Conservation (phyloP, 129 eudicot species). For the Escallonia rubra region DNA sequence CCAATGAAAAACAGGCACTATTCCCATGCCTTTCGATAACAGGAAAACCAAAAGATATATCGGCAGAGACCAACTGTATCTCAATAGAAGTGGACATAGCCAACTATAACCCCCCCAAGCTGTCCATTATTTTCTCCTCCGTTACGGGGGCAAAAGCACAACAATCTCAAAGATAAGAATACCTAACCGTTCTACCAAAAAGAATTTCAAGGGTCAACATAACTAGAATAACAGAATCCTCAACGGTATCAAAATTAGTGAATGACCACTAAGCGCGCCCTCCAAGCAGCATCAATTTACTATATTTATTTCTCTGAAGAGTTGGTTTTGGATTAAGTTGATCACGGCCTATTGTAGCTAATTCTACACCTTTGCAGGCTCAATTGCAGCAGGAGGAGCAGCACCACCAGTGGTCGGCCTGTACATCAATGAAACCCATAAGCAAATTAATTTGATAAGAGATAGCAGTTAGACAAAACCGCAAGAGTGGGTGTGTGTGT, state of each 20-base stretch:
- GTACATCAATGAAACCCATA: constrained; percentile 12
- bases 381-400: constrained; percentile 46
- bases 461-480: no score
- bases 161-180: neutral
- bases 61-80: neutral
- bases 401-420: constrained; percentile 98
- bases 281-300: constrained; percentile 16
- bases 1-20: neutral
- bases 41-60: neutral
- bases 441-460: constrained; percentile 5
- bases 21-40: constrained; percentile 7
- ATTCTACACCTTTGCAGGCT: constrained; percentile 40
- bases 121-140: constrained; percentile 23
- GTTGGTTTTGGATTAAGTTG: constrained; percentile 5
- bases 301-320: constrained; percentile 28
- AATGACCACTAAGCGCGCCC: constrained; percentile 8
- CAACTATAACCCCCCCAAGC: constrained; percentile 7
- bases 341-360: neutral
- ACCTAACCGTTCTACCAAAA: constrained; percentile 21
- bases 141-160: constrained; percentile 3
- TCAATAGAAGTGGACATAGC: neutral
- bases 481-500: no score
- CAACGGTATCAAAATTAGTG: constrained; percentile 8
- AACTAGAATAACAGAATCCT: constrained; percentile 22
- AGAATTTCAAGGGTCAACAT: constrained; percentile 10